phyloP scores from a whole-genome alignment of 2,329 filamentous ascomycete species.

The Akanthomyces uredinophilus region DNA sequence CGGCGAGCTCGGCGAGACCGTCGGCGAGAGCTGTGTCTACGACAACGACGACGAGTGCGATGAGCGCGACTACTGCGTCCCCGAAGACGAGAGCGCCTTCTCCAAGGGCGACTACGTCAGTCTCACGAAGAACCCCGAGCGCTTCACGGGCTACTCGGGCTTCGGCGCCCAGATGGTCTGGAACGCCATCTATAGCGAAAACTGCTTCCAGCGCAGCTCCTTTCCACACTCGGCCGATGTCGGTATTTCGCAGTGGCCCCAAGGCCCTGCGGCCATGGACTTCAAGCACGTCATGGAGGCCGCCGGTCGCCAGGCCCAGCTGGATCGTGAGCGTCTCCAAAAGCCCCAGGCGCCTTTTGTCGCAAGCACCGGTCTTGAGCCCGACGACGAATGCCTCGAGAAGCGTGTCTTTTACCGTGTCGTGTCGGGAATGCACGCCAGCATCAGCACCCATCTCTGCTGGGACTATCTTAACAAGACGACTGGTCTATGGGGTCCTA shows the following conservation, averaged over 20 bases:
- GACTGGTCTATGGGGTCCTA: conserved; percentile 88
- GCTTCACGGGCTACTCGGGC: conserved; percentile 91
- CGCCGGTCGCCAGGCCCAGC: conserved; percentile 54
- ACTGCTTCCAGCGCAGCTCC: conserved; percentile 76
- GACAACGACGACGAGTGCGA: conserved; percentile 98
- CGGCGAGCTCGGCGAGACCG: conserved; percentile 75
- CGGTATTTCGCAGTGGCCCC: conserved; percentile 38
- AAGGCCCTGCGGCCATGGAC: conserved; percentile 52
- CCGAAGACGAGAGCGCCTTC: conserved; percentile 82
- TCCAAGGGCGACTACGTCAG: conserved; percentile 96
- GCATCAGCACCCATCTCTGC: conserved; percentile 93
- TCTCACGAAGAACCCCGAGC: conserved; percentile 85
- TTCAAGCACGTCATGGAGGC: conserved; percentile 57
- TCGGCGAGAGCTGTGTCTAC: conserved; percentile 92
- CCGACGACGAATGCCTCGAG: conserved; percentile 90
- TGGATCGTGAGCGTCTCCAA: conserved; percentile 45
- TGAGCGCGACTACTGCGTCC: conserved; percentile 92
- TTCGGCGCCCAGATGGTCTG: conserved; percentile 83
- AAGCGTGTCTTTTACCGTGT: conserved; percentile 98
- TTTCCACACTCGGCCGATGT: conserved; percentile 56
- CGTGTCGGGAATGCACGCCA: conserved; percentile 95
- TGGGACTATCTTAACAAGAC: conserved; percentile 95
- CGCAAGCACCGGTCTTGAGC: conserved; percentile 62
- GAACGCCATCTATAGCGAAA: conserved; percentile 95
- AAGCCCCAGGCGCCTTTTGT: conserved; percentile 54